Evolutionary conservation across 2,329 filamentous ascomycete genomes (phyloP).

Genomic region (Incumbomyces delicatus): DNA sequence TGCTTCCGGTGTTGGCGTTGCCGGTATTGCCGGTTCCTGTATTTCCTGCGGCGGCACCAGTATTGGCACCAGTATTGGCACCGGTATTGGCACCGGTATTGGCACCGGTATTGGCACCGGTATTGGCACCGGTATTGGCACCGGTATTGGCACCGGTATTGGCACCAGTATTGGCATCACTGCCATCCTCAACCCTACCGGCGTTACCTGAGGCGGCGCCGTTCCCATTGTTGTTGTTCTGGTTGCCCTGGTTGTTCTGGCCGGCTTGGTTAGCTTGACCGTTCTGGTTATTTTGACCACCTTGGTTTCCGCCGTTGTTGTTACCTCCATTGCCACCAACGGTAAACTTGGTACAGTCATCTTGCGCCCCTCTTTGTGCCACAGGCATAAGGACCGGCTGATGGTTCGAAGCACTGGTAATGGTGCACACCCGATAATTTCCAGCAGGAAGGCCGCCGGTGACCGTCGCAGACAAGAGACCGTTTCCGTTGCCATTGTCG

Average conservation of each 20-base stretch:
- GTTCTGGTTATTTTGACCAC: slow-evolving; percentile 35
- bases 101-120: too few relatives aligned
- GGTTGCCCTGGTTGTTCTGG: not conserved
- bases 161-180: too few relatives aligned
- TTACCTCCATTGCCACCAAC: slow-evolving; percentile 42
- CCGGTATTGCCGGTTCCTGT: too few relatives aligned
- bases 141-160: too few relatives aligned
- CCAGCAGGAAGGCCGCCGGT: slow-evolving; percentile 50
- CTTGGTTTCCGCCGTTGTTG: slow-evolving; percentile 34
- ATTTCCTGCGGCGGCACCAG: too few relatives aligned
- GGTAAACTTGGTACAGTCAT: slow-evolving; percentile 54
- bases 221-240: not conserved
- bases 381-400: slow-evolving; percentile 49
- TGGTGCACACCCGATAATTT: slow-evolving; percentile 57
- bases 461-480: slow-evolving; percentile 45
- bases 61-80: too few relatives aligned
- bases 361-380: slow-evolving; percentile 56
- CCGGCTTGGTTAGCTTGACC: slow-evolving; percentile 33
- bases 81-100: too few relatives aligned
- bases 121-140: too few relatives aligned
- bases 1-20: too few relatives aligned
- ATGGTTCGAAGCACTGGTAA: slow-evolving; percentile 55
- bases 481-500: slow-evolving; percentile 48
- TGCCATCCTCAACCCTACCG: not conserved
- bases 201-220: not conserved